phyloP scores from a whole-genome alignment of 1,284 basidiomycete species.

The Malassezia dermatis region DNA sequence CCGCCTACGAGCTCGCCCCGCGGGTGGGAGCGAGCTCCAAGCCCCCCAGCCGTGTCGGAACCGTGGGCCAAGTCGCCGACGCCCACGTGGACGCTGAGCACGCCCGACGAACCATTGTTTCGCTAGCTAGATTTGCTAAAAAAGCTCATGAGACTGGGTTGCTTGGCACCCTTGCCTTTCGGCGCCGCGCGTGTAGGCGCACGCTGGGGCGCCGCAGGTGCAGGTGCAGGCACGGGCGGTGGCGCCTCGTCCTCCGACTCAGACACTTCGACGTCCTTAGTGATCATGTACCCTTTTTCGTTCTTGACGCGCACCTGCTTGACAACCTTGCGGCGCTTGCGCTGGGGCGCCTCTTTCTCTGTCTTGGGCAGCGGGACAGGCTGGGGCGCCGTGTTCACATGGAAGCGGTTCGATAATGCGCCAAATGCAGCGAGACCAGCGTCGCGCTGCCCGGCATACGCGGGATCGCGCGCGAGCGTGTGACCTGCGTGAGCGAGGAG shows the following conservation, averaged over 20 bases:
- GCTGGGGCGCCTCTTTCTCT: conserved; percentile 3
- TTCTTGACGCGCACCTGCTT: conserved; percentile 32
- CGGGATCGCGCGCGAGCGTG: neutral
- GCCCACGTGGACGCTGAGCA: neutral
- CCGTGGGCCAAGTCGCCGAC: neutral
- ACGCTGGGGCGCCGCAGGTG: neutral
- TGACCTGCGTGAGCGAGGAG: neutral
- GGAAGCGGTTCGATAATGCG: neutral
- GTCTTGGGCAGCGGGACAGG: neutral
- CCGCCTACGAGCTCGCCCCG: conserved; percentile 1
- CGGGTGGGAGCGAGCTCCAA: neutral
- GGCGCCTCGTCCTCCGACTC: conserved; percentile 29
- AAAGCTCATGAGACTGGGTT: conserved; percentile 12
- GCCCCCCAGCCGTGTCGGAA: neutral
- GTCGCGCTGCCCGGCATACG: conserved; percentile 1
- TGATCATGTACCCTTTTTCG: conserved; percentile 37
- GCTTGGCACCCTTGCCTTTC: conserved; percentile 1
- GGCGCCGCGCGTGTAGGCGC: neutral
- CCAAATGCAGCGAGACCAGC: neutral
- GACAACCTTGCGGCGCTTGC: conserved; percentile 35
- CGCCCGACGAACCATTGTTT: neutral
- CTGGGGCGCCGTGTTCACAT: neutral
- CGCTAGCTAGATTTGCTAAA: conserved; percentile 7
- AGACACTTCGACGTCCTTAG: conserved; percentile 28
- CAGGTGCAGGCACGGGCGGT: neutral